Evolutionary conservation across 192 early-diverging fungal genomes (phyloP).

Genomic region (Backusella westeae): DNA sequence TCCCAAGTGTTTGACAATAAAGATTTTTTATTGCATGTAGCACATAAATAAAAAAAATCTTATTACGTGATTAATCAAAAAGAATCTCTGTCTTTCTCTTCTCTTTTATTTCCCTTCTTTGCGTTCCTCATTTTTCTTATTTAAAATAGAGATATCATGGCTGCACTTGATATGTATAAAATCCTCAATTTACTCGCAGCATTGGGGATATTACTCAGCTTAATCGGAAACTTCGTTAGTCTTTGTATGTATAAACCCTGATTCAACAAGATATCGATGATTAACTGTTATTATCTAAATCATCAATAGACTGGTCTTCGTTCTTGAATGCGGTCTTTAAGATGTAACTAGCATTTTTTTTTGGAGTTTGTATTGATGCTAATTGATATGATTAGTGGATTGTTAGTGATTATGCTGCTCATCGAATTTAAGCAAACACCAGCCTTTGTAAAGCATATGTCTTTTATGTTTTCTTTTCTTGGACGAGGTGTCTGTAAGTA

Average conservation of each 20-base stretch:
- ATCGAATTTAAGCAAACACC: slow-evolving; percentile 7
- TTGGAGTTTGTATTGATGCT: neutral
- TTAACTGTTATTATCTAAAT: neutral
- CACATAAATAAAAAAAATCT: neutral
- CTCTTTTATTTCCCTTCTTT: neutral
- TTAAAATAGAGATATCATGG: neutral
- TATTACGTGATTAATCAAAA: neutral
- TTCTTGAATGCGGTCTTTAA: slow-evolving; percentile 3
- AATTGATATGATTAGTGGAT: neutral
- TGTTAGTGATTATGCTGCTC: neutral
- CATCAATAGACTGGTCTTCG: neutral
- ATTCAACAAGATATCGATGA: neutral
- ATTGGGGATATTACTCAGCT: neutral
- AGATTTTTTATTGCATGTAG: neutral
- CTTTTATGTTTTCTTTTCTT: slow-evolving; percentile 11
- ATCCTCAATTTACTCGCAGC: neutral
- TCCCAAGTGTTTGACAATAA: neutral
- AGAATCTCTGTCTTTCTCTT: neutral
- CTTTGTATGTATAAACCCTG: neutral
- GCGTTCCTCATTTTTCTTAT: neutral
- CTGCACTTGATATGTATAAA: slow-evolving; percentile 3
- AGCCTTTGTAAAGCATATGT: neutral
- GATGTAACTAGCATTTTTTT: neutral
- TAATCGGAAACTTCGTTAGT: slow-evolving; percentile 4
- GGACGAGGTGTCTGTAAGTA: slow-evolving; percentile 9